Evolutionary conservation across 2,329 filamentous ascomycete species (phyloP).

Genomic region (Cylindrodendrum hubeiense): DNA sequence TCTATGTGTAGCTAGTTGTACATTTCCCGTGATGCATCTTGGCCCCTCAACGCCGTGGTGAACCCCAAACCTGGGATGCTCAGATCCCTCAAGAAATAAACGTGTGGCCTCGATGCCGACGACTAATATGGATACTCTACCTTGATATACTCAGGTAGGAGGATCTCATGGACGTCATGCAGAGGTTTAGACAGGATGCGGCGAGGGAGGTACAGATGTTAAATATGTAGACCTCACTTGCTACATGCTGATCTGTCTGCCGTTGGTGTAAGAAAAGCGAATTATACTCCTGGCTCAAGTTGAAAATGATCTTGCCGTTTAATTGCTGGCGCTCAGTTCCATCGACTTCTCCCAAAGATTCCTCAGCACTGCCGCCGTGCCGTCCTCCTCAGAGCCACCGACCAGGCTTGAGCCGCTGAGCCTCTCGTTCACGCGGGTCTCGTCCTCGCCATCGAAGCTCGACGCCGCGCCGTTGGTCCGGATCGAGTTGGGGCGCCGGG

Average conservation of each 20-base stretch:
- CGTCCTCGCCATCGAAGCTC: slow-evolving; percentile 62
- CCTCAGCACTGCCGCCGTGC: slow-evolving; percentile 64
- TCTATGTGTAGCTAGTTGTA: slow-evolving; percentile 21
- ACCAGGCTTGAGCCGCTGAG: slow-evolving; percentile 64
- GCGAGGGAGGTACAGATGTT: neutral
- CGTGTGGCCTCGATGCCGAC: no score
- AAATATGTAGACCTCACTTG: neutral
- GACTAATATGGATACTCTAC: neutral
- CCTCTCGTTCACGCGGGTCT: slow-evolving; percentile 53
- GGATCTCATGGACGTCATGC: neutral
- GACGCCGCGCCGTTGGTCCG: slow-evolving; percentile 56
- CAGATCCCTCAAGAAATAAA: neutral
- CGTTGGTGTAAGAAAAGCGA: neutral
- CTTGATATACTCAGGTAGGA: neutral
- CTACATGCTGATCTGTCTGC: neutral
- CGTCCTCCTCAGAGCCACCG: slow-evolving; percentile 64
- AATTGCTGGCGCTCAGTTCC: slow-evolving; percentile 66
- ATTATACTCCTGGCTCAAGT: slow-evolving; percentile 8
- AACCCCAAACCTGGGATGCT: neutral
- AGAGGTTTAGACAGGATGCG: neutral
- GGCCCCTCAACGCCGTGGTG: slow-evolving; percentile 13
- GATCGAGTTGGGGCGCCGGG: slow-evolving; percentile 52
- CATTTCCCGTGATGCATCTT: slow-evolving; percentile 6
- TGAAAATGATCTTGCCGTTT: neutral
- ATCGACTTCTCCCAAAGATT: slow-evolving; percentile 73